phyloP scores from a whole-genome alignment of 768 basidiomycete genomes.

The Tulasnella sp. region DNA sequence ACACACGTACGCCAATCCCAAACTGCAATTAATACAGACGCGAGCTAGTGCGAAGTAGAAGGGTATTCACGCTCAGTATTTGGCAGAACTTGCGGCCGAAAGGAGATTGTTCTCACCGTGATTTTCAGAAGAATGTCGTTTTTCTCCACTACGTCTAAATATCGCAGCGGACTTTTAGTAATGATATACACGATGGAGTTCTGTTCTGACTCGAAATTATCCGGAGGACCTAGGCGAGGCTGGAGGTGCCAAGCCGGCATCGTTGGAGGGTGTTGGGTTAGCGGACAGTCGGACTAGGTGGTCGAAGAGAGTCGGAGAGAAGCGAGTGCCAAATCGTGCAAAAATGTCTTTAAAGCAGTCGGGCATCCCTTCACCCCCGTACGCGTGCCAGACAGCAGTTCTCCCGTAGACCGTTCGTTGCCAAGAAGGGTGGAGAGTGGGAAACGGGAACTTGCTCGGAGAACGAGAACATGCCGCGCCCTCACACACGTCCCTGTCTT shows the following conservation, averaged over 20 bases:
- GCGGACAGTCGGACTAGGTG: neutral
- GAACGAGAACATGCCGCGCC: neutral
- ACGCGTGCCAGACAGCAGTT: neutral
- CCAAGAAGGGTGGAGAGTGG: neutral
- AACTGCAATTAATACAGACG: neutral
- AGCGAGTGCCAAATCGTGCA: neutral
- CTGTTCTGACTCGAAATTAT: neutral
- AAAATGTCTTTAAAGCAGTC: neutral
- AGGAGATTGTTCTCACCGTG: neutral
- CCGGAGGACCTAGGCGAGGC: neutral
- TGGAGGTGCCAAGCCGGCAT: neutral
- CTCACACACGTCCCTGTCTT: neutral
- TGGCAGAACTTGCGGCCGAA: neutral
- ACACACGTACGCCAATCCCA: neutral
- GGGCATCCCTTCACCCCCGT: neutral
- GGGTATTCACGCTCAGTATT: neutral
- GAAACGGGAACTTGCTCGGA: neutral
- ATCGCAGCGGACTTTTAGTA: neutral
- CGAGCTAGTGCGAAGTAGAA: neutral
- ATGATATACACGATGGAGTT: neutral
- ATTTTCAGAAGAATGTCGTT: neutral
- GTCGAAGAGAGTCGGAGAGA: neutral
- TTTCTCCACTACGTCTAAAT: neutral
- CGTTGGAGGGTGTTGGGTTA: neutral
- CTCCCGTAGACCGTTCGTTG: neutral